Evolutionary conservation across 768 basidiomycete genomes (phyloP).

Genomic region (Pulveroboletus frians): DNA sequence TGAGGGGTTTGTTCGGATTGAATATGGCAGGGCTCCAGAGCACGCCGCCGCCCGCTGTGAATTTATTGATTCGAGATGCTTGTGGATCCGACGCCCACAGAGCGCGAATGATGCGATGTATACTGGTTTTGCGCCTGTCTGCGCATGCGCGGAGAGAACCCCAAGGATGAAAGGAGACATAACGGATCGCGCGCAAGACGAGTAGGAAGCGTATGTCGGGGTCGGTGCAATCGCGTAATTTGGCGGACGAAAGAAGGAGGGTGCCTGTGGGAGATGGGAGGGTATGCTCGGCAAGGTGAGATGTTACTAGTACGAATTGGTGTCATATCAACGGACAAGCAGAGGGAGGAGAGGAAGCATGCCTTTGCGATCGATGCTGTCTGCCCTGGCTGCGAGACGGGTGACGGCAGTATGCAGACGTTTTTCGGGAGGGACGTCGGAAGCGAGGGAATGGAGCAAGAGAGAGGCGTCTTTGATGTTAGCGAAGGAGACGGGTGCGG

Average conservation of each 20-base stretch:
- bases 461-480: constrained; percentile 30
- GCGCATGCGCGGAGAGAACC: constrained; percentile 62
- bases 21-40: constrained; percentile 55
- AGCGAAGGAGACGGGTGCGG: constrained; percentile 32
- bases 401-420: constrained; percentile 37
- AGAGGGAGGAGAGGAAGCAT: neutral
- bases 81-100: constrained; percentile 42
- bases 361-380: constrained; percentile 46
- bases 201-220: constrained; percentile 36
- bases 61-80: constrained; percentile 25
- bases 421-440: constrained; percentile 31
- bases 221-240: constrained; percentile 33
- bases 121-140: constrained; percentile 42
- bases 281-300: constrained; percentile 32
- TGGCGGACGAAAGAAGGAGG: constrained; percentile 39
- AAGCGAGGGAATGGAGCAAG: constrained; percentile 26
- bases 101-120: constrained; percentile 43
- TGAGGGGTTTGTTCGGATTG: constrained; percentile 16
- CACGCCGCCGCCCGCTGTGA: constrained; percentile 58
- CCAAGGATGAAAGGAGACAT: constrained; percentile 72
- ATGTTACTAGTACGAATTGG: constrained; percentile 36
- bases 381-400: constrained; percentile 32
- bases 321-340: constrained; percentile 1
- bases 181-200: constrained; percentile 57
- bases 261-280: constrained; percentile 47